Conservation (phyloP, 495 filamentous ascomycete species). For the Aspergillus funiculosus region DNA sequence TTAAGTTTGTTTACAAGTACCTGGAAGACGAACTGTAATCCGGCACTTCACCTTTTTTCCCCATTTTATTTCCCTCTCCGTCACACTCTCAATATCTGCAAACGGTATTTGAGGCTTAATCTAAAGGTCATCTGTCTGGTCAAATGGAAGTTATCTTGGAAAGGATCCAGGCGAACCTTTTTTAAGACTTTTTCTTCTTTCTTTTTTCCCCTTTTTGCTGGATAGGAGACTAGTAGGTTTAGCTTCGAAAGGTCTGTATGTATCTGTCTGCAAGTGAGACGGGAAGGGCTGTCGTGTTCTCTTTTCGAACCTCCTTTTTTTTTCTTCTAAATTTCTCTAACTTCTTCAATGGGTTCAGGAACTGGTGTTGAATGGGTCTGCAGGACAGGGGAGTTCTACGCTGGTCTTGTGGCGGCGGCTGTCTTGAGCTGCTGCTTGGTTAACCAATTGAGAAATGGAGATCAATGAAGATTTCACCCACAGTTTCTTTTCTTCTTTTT, state of each 20-base stretch:
- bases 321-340: slow-evolving; percentile 12
- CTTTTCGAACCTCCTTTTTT: slow-evolving; percentile 1
- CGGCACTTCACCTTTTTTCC: slow-evolving; percentile 5
- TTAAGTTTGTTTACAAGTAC: slow-evolving; percentile 98
- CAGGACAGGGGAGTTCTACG: slow-evolving; percentile 30
- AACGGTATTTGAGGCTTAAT: slow-evolving; percentile 1
- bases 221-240: slow-evolving; percentile 1
- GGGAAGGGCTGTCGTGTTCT: slow-evolving; percentile 3
- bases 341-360: slow-evolving; percentile 14
- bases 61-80: neutral
- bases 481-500: too few relatives aligned
- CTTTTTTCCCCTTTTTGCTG: neutral
- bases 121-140: slow-evolving; percentile 1
- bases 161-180: neutral
- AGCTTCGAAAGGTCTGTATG: slow-evolving; percentile 3
- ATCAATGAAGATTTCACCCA: too few relatives aligned
- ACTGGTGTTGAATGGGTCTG: slow-evolving; percentile 24
- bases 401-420: slow-evolving; percentile 21
- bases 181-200: neutral
- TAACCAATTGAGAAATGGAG: slow-evolving; percentile 10
- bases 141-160: neutral
- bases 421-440: slow-evolving; percentile 9
- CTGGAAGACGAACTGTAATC: slow-evolving; percentile 80
- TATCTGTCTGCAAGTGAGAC: slow-evolving; percentile 10
- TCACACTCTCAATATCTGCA: neutral